A percentile compares a stretch with the other conserved stretches of the same genome.
phyloP scores from a whole-genome alignment of 345 rosid genomes.

The Iberis pinnata region DNA sequence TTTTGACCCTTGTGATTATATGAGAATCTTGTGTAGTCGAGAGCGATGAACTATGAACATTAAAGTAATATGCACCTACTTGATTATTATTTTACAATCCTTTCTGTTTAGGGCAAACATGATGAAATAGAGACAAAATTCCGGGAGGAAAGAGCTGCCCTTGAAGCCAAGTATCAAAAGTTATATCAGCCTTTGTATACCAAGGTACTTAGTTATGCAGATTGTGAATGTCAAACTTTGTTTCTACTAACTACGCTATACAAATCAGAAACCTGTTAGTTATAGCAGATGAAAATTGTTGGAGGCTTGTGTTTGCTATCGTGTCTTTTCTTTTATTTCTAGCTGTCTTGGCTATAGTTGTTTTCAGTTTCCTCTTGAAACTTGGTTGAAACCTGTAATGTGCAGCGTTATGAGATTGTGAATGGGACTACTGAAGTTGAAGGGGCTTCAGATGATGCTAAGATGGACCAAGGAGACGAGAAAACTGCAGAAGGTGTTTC shows the following conservation, averaged over 20 bases:
- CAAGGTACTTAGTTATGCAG: constrained; percentile 40
- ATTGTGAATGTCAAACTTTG: not conserved
- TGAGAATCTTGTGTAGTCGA: not conserved
- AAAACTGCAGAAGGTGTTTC: constrained; percentile 51
- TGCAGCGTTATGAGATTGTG: constrained; percentile 81
- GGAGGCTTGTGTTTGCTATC: not conserved
- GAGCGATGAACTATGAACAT: not conserved
- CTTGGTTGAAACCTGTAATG: constrained; percentile 13
- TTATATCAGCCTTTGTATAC: constrained; percentile 69
- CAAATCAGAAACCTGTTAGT: not conserved
- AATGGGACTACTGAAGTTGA: constrained; percentile 65
- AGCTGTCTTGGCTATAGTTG: not conserved
- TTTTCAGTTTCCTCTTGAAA: not conserved
- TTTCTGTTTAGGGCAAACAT: constrained; percentile 51
- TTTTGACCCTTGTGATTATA: no score
- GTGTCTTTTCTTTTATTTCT: not conserved
- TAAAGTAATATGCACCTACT: not conserved
- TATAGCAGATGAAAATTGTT: not conserved
- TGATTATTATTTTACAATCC: not conserved
- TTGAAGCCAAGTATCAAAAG: constrained; percentile 84
- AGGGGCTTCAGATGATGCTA: constrained; percentile 43
- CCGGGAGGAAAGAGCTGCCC: constrained; percentile 79
- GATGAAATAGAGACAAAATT: constrained; percentile 79
- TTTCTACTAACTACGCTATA: not conserved
- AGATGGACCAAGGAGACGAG: constrained; percentile 50